A percentile compares a stretch with the other conserved stretches of the same genome.
Evolutionary conservation across 2,329 filamentous ascomycete genomes (phyloP).

Genomic region (Penicillium sp.): DNA sequence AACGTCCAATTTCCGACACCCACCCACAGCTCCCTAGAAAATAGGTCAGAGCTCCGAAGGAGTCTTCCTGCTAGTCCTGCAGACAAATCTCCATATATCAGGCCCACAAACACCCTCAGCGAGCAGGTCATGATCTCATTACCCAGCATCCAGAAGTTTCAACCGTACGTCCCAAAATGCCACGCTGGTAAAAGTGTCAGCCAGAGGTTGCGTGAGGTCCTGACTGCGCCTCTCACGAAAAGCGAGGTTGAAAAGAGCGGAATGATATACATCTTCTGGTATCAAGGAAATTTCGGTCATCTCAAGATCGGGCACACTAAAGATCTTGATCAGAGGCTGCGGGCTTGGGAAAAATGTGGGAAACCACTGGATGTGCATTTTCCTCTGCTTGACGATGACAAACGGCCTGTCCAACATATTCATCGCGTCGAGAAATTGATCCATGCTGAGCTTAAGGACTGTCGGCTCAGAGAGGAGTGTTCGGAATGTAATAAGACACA

Average conservation of each 20-base stretch:
- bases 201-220: background rate
- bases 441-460: background rate
- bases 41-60: background rate
- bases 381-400: background rate
- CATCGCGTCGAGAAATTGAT: background rate
- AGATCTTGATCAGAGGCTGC: background rate
- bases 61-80: background rate
- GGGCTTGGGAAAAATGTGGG: background rate
- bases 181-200: background rate
- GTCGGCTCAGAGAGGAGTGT: background rate
- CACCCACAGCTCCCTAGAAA: background rate
- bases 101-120: background rate
- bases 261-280: background rate
- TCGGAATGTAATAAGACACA: background rate
- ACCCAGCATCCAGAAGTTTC: background rate
- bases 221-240: background rate
- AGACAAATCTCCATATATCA: background rate
- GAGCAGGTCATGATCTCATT: background rate
- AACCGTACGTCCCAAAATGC: background rate
- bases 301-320: background rate
- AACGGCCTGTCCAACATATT: background rate
- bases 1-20: background rate
- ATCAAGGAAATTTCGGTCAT: background rate
- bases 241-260: background rate
- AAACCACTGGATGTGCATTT: background rate